These are phyloP conservation scores for Avena insularis DNA, from an alignment of 176 grass and related monocot species.

Conservation along the genomic window DNA sequence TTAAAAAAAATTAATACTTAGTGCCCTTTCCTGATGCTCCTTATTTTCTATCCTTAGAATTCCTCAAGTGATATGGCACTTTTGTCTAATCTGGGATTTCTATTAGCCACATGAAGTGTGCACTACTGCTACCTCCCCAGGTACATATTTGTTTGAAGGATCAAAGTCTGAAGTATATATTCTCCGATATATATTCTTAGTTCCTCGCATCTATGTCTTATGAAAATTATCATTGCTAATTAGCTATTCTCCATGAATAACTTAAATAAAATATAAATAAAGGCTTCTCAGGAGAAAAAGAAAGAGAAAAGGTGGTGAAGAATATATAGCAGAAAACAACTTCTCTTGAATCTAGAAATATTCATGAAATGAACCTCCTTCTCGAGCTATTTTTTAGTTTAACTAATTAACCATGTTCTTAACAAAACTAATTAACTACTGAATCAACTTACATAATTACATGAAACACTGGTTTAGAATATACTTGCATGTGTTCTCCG, in stretches of 20 bases:
- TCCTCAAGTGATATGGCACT: slow-evolving; percentile 32
- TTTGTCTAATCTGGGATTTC: slow-evolving; percentile 43
- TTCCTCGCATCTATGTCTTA: slow-evolving; percentile 41
- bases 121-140: slow-evolving; percentile 51
- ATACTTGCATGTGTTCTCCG: slow-evolving; percentile 20
- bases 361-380: slow-evolving; percentile 10
- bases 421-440: not conserved
- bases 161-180: slow-evolving; percentile 59
- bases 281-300: slow-evolving; percentile 2
- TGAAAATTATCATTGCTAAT: slow-evolving; percentile 45
- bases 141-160: slow-evolving; percentile 55
- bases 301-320: not conserved
- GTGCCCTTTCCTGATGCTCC: not conserved
- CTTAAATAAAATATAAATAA: slow-evolving; percentile 19
- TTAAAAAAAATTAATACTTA: not conserved
- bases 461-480: not conserved
- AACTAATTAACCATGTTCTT: slow-evolving; percentile 6
- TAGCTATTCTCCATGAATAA: slow-evolving; percentile 35
- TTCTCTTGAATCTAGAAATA: slow-evolving; percentile 16
- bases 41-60: slow-evolving; percentile 25
- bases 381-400: slow-evolving; percentile 18
- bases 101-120: slow-evolving; percentile 61
- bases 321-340: slow-evolving; percentile 26
- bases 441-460: slow-evolving; percentile 21
- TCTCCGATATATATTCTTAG: not conserved